Evolutionary conservation across 2,329 filamentous ascomycete species (phyloP).

Genomic region (Endoconidiophora laricicola): DNA sequence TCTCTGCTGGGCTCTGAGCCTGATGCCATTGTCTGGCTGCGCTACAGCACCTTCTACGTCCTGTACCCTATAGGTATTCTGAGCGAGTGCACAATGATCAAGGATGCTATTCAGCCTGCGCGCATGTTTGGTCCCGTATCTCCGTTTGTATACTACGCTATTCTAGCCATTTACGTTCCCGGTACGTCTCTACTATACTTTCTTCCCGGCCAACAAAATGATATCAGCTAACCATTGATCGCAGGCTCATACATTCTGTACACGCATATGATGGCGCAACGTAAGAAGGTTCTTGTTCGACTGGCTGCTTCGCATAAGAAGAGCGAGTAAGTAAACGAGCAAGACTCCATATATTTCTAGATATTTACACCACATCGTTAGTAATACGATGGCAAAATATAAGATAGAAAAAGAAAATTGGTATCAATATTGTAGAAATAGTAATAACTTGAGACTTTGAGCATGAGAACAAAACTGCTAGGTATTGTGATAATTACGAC

Average conservation of each 20-base stretch:
- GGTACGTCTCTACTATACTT: constrained; percentile 33
- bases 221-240: neutral
- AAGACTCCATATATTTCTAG: too few species aligned
- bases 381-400: neutral
- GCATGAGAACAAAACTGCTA: neutral
- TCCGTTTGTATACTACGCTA: constrained; percentile 42
- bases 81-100: constrained; percentile 73
- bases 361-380: neutral
- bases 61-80: constrained; percentile 85
- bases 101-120: constrained; percentile 47
- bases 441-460: neutral
- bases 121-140: constrained; percentile 28
- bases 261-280: constrained; percentile 87
- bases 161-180: constrained; percentile 64
- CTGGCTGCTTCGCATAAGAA: constrained; percentile 19
- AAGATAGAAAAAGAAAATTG: too few species aligned
- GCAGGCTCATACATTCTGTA: constrained; percentile 66
- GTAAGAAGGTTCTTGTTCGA: constrained; percentile 45
- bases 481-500: neutral
- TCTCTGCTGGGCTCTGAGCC: constrained; percentile 49
- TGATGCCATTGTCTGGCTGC: constrained; percentile 54
- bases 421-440: too few species aligned
- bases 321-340: constrained; percentile 15
- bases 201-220: neutral
- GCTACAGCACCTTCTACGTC: constrained; percentile 85